Evolutionary conservation across 2,329 filamentous ascomycete species (phyloP).

Genomic region (Dactylellina haptotyla): DNA sequence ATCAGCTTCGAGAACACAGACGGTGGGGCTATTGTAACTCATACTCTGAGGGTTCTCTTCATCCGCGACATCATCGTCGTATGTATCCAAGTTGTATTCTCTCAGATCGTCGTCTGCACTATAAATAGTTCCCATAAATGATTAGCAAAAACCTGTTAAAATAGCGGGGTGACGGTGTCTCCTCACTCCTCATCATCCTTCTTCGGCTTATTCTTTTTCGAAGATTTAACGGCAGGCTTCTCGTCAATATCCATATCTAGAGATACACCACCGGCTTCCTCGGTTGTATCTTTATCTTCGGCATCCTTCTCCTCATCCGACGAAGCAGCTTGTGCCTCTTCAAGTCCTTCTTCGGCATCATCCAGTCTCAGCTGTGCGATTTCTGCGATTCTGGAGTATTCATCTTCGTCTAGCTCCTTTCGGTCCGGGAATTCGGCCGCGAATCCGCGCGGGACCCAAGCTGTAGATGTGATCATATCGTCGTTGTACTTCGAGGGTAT

Average conservation of each 20-base stretch:
- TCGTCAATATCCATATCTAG: slow-evolving; percentile 46
- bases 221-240: slow-evolving; percentile 53
- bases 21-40: neutral
- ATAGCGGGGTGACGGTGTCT: neutral
- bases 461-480: slow-evolving; percentile 76
- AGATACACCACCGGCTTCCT: slow-evolving; percentile 29
- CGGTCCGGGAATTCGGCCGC: slow-evolving; percentile 79
- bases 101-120: slow-evolving; percentile 82
- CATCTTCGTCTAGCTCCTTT: slow-evolving; percentile 78
- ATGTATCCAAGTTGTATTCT: slow-evolving; percentile 95
- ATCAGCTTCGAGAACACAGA: neutral
- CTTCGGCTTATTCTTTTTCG: slow-evolving; percentile 58
- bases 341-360: slow-evolving; percentile 87
- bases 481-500: no score
- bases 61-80: slow-evolving; percentile 77
- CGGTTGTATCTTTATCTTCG: slow-evolving; percentile 28
- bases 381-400: slow-evolving; percentile 78
- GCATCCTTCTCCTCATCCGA: slow-evolving; percentile 58
- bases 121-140: slow-evolving; percentile 10
- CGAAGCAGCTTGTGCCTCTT: slow-evolving; percentile 70
- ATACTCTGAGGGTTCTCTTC: slow-evolving; percentile 70
- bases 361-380: slow-evolving; percentile 83
- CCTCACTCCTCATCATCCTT: slow-evolving; percentile 59
- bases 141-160: slow-evolving; percentile 6
- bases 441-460: slow-evolving; percentile 81